Conservation (phyloP, 208 protist genomes). For the Trypanosoma melophagium region DNA sequence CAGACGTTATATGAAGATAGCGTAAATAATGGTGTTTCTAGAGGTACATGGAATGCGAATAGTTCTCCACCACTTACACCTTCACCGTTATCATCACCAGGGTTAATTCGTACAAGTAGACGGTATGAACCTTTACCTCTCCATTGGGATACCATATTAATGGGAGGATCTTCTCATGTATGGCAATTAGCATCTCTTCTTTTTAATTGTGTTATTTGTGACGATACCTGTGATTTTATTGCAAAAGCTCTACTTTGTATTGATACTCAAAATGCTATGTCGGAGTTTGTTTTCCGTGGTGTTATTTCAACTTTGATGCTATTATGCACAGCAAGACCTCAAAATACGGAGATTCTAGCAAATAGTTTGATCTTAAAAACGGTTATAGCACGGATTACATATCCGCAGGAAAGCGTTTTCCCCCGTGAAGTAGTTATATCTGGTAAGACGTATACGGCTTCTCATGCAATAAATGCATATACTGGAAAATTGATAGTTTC, state of each 20-base stretch:
- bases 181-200: constrained; percentile 72
- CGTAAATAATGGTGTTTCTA: constrained; percentile 1
- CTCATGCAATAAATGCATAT: constrained; percentile 50
- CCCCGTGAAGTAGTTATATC: constrained; percentile 22
- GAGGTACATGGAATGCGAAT: not conserved
- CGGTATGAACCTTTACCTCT: constrained; percentile 60
- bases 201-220: constrained; percentile 46
- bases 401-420: constrained; percentile 65
- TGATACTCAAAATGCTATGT: constrained; percentile 41
- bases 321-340: constrained; percentile 66
- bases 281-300: constrained; percentile 69
- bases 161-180: constrained; percentile 38
- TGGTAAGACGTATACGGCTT: constrained; percentile 22
- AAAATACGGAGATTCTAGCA: constrained; percentile 53
- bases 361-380: constrained; percentile 48
- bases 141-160: constrained; percentile 69
- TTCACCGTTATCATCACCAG: constrained; percentile 12
- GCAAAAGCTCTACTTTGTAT: constrained; percentile 52
- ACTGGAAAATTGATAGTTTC: constrained; percentile 65
- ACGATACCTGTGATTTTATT: constrained; percentile 40
- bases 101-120: not conserved
- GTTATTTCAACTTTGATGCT: constrained; percentile 63
- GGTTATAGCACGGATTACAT: constrained; percentile 60
- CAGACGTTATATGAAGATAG: constrained; percentile 27
- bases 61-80: constrained; percentile 14